These are phyloP conservation scores for Cucumis sativus DNA, from an alignment of 306 rosid species.

Conservation along the genomic window Cucumber_9930_V3 NC_026655.2:24377001-24377500, in stretches of 20 bases:
- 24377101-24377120: conserved; percentile 45
- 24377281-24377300: conserved; percentile 21
- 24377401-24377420: conserved; percentile 20
- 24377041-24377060: conserved; percentile 97
- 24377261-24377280: conserved; percentile 15
- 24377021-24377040: conserved; percentile 17
- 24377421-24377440: conserved; percentile 24
- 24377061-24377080: conserved; percentile 71
- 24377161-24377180: conserved; percentile 91
- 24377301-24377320: conserved; percentile 91
- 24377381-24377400: conserved; percentile 59
- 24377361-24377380: conserved; percentile 92
- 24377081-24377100: conserved; percentile 84
- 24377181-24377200: conserved; percentile 98
- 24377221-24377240: conserved; percentile 74
- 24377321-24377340: conserved; percentile 96
- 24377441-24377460: conserved; percentile 16
- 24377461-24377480: conserved; percentile 19
- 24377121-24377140: conserved; percentile 95
- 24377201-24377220: conserved; percentile 82
- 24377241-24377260: conserved; percentile 17
- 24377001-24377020: neutral
- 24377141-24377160: conserved; percentile 90
- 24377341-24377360: conserved; percentile 86
- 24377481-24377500: conserved; percentile 21